Evolutionary conservation across 768 basidiomycete species (phyloP), one percentile per base, ranked within the genome.

Genomic region (Agrocybe praecox): DNA sequence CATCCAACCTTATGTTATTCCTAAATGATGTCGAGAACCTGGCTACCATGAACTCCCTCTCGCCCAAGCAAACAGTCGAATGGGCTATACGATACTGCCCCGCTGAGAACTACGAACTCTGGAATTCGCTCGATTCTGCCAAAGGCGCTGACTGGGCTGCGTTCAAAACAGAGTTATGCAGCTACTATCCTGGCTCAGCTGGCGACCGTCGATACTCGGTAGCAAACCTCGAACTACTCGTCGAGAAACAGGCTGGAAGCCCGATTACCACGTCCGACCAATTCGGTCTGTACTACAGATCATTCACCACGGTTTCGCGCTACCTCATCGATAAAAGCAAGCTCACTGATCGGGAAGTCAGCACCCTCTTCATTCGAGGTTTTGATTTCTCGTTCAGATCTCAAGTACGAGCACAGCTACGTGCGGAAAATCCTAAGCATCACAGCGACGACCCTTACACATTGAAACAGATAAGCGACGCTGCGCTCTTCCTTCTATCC

Each of bases 41-140:
- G 3, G 55, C 55, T 11, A n/a, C 9, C 6, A 49, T 7, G 11
- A 42, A 46, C 26, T 32, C 49, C 4, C 42, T 60, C 4, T 42
- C 55, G 5, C 24, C 24, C 1, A 44, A 53, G n/a, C 36, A 56
- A 17, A 56, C 43, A 6, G 56, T 60, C 36, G 47, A 51, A 21
- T 60, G 55, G 59, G 40, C 51, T 19, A 49, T 60, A n/a, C 24
- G 52, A 2, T 60, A 60, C 18, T 36, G 51, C 7, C 46, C 59
- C 12, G 22, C 26, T 1, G 59, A 60, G 17, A 40, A 50, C 14
- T 34, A 48, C 12, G 36, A 47, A 29, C 46, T 60, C 8, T 56
- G 52, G 55, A 43, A 40, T 15, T 22, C 32, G 12, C 17, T 52
- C 17, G 43, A 29, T 9, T 18, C 46, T 2, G 44, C 51, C 3